Conservation (phyloP, 805 yeast species). For the Candida caryicola region DNA sequence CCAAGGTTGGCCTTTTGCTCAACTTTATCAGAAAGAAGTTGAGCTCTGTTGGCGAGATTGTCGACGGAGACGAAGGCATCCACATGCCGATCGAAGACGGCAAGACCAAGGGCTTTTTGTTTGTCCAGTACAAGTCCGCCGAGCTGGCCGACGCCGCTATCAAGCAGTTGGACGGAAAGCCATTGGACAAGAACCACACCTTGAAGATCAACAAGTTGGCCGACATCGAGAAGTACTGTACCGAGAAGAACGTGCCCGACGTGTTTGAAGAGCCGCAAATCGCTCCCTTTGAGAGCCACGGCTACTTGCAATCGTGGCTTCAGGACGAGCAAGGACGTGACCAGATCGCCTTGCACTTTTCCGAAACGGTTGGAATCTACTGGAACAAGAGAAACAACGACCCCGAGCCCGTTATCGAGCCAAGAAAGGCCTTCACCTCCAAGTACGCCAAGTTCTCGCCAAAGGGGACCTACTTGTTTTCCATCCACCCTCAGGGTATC, state of each 20-base stretch:
- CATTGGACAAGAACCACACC: conserved; percentile 90
- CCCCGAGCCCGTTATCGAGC: conserved; percentile 75
- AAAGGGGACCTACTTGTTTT: conserved; percentile 81
- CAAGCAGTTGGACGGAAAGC: conserved; percentile 78
- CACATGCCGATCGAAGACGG: conserved; percentile 79
- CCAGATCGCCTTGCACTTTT: conserved; percentile 77
- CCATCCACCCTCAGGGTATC: conserved; percentile 91
- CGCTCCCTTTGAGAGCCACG: conserved; percentile 71
- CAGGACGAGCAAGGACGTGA: conserved; percentile 87
- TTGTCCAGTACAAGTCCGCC: conserved; percentile 72
- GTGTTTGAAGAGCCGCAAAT: conserved; percentile 70
- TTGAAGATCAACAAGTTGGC: conserved; percentile 76
- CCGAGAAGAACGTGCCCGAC: conserved; percentile 57
- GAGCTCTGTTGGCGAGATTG: conserved; percentile 71
- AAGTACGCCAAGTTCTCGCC: conserved; percentile 90
- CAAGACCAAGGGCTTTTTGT: conserved; percentile 80
- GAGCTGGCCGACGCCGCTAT: conserved; percentile 76
- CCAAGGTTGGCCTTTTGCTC: conserved; percentile 77
- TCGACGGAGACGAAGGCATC: conserved; percentile 58
- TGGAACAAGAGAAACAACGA: conserved; percentile 77
- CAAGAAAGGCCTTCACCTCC: conserved; percentile 83
- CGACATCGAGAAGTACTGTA: conserved; percentile 78
- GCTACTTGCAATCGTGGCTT: conserved; percentile 87
- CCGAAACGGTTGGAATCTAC: conserved; percentile 76
- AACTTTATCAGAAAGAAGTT: conserved; percentile 85